These are phyloP conservation scores for Ceriops tagal DNA, from an alignment of 345 rosid species.

Conservation along the genomic window DNA sequence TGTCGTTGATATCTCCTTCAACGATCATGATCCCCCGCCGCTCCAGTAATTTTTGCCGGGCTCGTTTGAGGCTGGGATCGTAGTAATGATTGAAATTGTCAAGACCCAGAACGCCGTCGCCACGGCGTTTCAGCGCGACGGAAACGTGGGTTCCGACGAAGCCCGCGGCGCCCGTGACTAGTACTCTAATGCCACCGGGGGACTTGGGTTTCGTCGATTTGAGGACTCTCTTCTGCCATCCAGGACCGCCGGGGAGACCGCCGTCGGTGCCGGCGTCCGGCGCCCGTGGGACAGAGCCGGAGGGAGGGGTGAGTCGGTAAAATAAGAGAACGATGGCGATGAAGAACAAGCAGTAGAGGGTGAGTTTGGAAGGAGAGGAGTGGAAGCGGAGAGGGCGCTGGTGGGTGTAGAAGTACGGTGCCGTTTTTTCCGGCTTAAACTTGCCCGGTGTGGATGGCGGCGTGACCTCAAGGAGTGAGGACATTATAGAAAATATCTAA, in stretches of 20 bases:
- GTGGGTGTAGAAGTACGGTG: constrained; percentile 26
- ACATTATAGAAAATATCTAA: constrained; percentile 31
- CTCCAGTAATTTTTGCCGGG: constrained; percentile 45
- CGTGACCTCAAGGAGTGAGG: constrained; percentile 47
- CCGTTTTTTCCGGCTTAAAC: constrained; percentile 49
- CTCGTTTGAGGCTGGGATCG: constrained; percentile 51
- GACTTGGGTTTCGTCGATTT: constrained; percentile 48
- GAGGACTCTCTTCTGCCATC: constrained; percentile 49
- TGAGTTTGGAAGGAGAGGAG: constrained; percentile 42
- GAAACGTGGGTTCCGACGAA: constrained; percentile 70
- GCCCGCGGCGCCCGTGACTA: constrained; percentile 78
- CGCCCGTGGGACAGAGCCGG: constrained; percentile 28
- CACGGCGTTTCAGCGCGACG: constrained; percentile 50
- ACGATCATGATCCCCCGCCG: constrained; percentile 48
- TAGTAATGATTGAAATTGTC: constrained; percentile 74
- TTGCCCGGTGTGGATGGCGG: constrained; percentile 64
- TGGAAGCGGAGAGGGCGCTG: constrained; percentile 39
- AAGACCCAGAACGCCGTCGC: constrained; percentile 70
- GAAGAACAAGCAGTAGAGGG: constrained; percentile 46
- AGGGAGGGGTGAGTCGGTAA: constrained; percentile 22
- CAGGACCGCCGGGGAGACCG: constrained; percentile 32
- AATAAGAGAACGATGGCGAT: constrained; percentile 43
- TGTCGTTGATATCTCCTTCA: constrained; percentile 62
- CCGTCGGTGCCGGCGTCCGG: constrained; percentile 25
- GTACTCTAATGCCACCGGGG: constrained; percentile 37